Evolutionary conservation across 1,284 basidiomycete genomes (phyloP).

Genomic region (Moesziomyces aphidis): DNA sequence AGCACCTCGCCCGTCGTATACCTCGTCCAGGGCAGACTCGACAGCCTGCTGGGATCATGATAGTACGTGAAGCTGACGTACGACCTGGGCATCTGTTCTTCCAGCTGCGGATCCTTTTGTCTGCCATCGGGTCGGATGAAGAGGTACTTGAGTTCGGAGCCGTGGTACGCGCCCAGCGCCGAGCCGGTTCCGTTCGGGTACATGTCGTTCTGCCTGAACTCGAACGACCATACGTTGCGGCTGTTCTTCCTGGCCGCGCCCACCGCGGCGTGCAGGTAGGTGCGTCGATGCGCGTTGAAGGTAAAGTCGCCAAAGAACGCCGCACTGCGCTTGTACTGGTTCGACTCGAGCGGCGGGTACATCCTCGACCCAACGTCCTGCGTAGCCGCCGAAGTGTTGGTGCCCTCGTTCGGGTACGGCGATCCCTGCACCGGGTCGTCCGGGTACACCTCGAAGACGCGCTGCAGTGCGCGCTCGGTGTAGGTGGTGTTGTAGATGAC

Average conservation of each 20-base stretch:
- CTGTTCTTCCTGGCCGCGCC: conserved; percentile 12
- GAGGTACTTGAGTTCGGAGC: conserved; percentile 29
- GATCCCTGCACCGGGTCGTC: conserved; percentile 28
- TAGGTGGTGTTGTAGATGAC: conserved; percentile 43
- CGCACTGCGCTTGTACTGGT: conserved; percentile 33
- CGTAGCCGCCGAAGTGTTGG: conserved; percentile 19
- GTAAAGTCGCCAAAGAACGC: conserved; percentile 42
- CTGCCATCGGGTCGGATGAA: conserved; percentile 26
- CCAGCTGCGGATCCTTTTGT: conserved; percentile 22
- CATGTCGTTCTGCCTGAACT: conserved; percentile 39
- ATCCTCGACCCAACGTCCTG: conserved; percentile 8
- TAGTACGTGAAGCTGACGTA: conserved; percentile 37
- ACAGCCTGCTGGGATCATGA: conserved; percentile 27
- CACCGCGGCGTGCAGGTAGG: conserved; percentile 14
- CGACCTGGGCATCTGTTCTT: conserved; percentile 22
- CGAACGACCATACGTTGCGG: conserved; percentile 24
- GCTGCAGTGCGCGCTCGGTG: conserved; percentile 24
- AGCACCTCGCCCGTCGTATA: conserved; percentile 21
- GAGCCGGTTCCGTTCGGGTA: conserved; percentile 21
- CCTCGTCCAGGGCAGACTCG: conserved; percentile 24
- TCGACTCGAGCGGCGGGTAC: conserved; percentile 19
- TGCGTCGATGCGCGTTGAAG: conserved; percentile 34
- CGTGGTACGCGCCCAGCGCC: conserved; percentile 27
- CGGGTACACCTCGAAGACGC: conserved; percentile 28
- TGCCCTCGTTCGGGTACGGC: conserved; percentile 39